phyloP scores from a whole-genome alignment of 2,329 filamentous ascomycete species.

The Diplodia seriata region DNA sequence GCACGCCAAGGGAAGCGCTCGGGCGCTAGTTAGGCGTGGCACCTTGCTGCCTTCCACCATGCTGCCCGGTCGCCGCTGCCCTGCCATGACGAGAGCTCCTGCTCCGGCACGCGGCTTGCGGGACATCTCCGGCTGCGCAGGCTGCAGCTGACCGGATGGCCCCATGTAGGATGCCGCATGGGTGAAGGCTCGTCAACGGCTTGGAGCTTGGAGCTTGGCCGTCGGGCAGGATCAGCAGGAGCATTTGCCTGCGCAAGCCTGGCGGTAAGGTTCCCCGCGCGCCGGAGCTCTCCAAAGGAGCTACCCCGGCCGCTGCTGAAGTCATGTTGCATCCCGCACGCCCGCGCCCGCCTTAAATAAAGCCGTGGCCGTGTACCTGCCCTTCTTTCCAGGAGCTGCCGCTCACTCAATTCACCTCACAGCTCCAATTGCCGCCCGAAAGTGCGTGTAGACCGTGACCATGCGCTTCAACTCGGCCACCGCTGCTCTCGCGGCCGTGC shows the following conservation, averaged over 20 bases:
- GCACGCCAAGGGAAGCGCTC: no score
- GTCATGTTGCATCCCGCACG: slow-evolving; percentile 12
- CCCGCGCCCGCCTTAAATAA: slow-evolving; percentile 10
- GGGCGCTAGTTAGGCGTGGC: no score
- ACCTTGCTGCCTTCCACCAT: no score
- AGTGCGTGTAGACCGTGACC: slow-evolving; percentile 1
- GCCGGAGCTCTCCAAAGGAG: neutral
- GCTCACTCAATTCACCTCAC: neutral
- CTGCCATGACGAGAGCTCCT: no score
- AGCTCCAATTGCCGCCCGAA: neutral
- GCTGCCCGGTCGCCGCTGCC: no score
- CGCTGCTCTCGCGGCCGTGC: slow-evolving; percentile 23
- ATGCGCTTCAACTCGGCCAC: slow-evolving; percentile 28
- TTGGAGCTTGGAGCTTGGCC: slow-evolving; percentile 9
- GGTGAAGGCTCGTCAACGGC: neutral
- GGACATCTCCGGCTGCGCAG: neutral
- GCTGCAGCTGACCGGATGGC: neutral
- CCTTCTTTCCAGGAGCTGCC: neutral
- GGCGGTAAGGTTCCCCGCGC: slow-evolving; percentile 19
- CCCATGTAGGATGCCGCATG: neutral
- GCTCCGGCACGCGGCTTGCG: neutral
- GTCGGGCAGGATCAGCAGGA: slow-evolving; percentile 31
- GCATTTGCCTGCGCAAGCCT: slow-evolving; percentile 16
- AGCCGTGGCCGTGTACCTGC: slow-evolving; percentile 1
- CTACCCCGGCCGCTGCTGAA: slow-evolving; percentile 26